phyloP scores from a whole-genome alignment of 192 early-diverging fungal genomes.

The Gamsiella multidivaricata region DNA sequence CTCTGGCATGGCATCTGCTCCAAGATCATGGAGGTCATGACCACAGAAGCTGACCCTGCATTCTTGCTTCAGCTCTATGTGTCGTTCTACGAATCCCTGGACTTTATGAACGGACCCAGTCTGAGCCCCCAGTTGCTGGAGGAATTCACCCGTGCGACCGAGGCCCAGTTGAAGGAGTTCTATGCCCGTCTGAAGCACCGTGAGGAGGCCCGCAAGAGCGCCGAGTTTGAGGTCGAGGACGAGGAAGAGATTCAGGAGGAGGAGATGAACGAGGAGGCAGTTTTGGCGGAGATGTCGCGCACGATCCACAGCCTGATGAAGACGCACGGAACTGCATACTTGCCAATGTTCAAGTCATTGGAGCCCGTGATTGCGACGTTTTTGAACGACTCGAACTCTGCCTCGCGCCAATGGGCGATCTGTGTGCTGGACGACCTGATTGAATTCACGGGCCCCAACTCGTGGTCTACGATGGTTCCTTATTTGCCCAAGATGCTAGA shows the following conservation, averaged over 20 bases:
- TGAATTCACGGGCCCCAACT: slow-evolving; percentile 86
- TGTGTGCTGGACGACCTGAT: slow-evolving; percentile 94
- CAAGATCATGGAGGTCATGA: slow-evolving; percentile 84
- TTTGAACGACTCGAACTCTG: slow-evolving; percentile 69
- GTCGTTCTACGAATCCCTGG: slow-evolving; percentile 80
- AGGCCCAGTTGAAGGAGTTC: slow-evolving; percentile 82
- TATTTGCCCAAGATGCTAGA: slow-evolving; percentile 75
- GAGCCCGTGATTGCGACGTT: slow-evolving; percentile 78
- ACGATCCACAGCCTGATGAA: slow-evolving; percentile 86
- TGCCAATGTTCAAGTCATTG: slow-evolving; percentile 85
- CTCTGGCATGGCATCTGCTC: slow-evolving; percentile 81
- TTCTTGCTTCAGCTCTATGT: slow-evolving; percentile 83
- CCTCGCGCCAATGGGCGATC: slow-evolving; percentile 92
- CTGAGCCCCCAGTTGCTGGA: slow-evolving; percentile 73
- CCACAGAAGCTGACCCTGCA: slow-evolving; percentile 81
- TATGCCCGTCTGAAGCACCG: slow-evolving; percentile 79
- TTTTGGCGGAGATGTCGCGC: slow-evolving; percentile 85
- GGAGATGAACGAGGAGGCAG: slow-evolving; percentile 81
- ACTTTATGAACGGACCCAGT: slow-evolving; percentile 67
- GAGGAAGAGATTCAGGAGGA: slow-evolving; percentile 91
- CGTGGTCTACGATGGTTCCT: slow-evolving; percentile 69
- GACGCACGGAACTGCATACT: slow-evolving; percentile 75
- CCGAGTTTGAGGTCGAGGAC: slow-evolving; percentile 92
- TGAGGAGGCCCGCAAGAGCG: slow-evolving; percentile 74
- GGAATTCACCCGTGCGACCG: slow-evolving; percentile 74